Conservation (phyloP, 2,329 filamentous ascomycete genomes). For the Zasmidium citrigriseum region DNA sequence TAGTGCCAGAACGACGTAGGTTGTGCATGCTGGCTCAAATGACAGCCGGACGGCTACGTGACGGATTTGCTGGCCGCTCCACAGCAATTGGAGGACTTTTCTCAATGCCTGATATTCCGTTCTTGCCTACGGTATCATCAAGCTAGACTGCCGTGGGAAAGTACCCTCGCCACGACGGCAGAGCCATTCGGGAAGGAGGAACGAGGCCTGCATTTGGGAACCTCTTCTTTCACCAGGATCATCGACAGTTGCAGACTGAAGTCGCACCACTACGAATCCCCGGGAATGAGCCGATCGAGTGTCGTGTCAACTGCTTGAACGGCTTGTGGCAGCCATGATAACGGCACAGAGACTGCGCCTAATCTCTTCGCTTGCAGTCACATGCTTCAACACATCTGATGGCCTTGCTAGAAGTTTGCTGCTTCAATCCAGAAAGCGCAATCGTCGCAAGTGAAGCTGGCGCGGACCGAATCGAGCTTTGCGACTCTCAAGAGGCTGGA, state of each 20-base stretch:
- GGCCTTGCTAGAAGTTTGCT: slow-evolving; percentile 49
- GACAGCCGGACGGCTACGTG: background rate
- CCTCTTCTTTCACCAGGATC: background rate
- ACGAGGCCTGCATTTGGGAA: background rate
- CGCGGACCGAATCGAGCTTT: slow-evolving; percentile 56
- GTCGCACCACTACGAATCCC: background rate
- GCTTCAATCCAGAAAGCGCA: slow-evolving; percentile 48
- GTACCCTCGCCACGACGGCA: background rate
- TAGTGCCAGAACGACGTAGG: background rate
- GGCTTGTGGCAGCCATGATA: background rate
- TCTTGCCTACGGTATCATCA: background rate
- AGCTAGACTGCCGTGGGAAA: background rate
- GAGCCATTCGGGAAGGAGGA: background rate
- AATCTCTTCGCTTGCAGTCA: background rate
- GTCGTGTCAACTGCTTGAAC: background rate
- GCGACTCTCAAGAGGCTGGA: slow-evolving; percentile 42
- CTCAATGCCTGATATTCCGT: background rate
- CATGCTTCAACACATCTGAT: slow-evolving; percentile 9
- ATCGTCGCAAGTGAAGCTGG: slow-evolving; percentile 41
- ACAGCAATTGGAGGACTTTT: background rate
- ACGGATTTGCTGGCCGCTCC: background rate
- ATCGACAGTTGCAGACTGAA: background rate
- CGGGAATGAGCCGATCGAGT: background rate
- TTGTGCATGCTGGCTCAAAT: background rate
- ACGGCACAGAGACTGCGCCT: background rate